These are phyloP conservation scores for Crithidia fasciculata DNA, from an alignment of 208 protist genomes.

Conservation along the genomic window DNA sequence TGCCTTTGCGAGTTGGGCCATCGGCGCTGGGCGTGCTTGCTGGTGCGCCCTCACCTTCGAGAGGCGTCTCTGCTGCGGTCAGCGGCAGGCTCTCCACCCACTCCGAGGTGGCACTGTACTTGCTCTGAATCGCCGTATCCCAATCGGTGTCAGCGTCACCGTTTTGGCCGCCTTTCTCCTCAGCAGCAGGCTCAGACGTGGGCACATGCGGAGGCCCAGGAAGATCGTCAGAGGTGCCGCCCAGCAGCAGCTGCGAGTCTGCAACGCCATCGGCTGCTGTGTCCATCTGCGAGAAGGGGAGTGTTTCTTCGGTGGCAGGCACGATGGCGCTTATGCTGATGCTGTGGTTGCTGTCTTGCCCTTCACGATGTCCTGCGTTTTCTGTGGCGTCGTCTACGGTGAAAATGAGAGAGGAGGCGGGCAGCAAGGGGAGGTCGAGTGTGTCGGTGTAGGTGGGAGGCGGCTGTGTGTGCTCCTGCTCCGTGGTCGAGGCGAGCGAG, in stretches of 20 bases:
- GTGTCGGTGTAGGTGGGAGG: background rate
- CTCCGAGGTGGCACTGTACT: conserved; percentile 25
- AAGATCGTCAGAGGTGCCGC: conserved; percentile 9
- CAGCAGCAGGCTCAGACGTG: background rate
- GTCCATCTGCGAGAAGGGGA: background rate
- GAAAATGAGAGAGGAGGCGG: background rate
- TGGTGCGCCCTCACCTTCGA: background rate
- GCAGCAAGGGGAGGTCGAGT: background rate
- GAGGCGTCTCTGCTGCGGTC: background rate
- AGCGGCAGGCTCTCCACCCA: conserved; percentile 28
- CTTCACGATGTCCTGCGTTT: no score
- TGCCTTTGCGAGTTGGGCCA: background rate
- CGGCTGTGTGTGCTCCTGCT: background rate
- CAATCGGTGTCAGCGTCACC: conserved; percentile 2
- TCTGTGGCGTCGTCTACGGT: background rate
- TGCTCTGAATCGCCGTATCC: conserved; percentile 20
- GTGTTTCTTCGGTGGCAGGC: background rate
- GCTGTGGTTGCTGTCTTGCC: no score
- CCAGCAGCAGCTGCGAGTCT: background rate
- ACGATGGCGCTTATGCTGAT: no score
- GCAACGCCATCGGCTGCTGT: background rate
- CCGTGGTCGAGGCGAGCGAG: no score
- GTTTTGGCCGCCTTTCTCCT: background rate
- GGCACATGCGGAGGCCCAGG: background rate
- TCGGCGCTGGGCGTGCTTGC: background rate